phyloP scores from a whole-genome alignment of 805 yeast genomes.

The Candida sithepensis region DNA sequence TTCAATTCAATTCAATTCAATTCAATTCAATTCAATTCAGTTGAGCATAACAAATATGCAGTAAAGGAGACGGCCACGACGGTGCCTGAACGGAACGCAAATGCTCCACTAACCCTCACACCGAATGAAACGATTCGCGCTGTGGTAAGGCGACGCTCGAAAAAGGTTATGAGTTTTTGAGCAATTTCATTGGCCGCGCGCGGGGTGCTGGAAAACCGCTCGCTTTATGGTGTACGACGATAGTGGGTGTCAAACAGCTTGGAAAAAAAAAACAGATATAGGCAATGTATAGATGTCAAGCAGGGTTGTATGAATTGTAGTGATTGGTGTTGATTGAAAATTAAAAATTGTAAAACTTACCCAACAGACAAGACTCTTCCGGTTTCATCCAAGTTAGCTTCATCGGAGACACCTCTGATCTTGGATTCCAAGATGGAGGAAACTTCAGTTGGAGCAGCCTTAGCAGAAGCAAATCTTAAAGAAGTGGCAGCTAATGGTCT shows the following conservation, averaged over 20 bases:
- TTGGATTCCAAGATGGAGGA: conserved; percentile 98
- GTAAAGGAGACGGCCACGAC: too few relatives aligned
- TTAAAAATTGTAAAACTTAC: conserved; percentile 44
- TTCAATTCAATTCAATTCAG: too few relatives aligned
- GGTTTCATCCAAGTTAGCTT: conserved; percentile 96
- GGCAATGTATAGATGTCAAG: not conserved
- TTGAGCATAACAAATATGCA: too few relatives aligned
- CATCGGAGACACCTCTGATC: conserved; percentile 98
- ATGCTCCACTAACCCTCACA: not conserved
- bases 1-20: not conserved
- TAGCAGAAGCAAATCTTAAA: conserved; percentile 89
- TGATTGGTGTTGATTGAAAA: not conserved
- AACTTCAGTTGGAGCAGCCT: conserved; percentile 99
- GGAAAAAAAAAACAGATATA: not conserved
- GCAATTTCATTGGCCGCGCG: conserved; percentile 23
- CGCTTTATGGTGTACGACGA: too few relatives aligned
- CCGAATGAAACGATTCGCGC: not conserved
- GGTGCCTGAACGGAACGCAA: too few relatives aligned
- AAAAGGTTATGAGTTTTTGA: conserved; percentile 27
- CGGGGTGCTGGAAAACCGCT: not conserved
- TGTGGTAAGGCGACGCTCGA: not conserved
- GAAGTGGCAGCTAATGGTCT: conserved; percentile 63
- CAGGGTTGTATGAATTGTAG: not conserved
- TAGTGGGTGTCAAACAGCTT: not conserved
- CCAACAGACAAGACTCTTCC: conserved; percentile 99